Percentiles rank a stretch among this genome's conserved stretches.
Evolutionary conservation across 495 filamentous ascomycete genomes (phyloP).

Genomic region (Pyrenula aspistea): DNA sequence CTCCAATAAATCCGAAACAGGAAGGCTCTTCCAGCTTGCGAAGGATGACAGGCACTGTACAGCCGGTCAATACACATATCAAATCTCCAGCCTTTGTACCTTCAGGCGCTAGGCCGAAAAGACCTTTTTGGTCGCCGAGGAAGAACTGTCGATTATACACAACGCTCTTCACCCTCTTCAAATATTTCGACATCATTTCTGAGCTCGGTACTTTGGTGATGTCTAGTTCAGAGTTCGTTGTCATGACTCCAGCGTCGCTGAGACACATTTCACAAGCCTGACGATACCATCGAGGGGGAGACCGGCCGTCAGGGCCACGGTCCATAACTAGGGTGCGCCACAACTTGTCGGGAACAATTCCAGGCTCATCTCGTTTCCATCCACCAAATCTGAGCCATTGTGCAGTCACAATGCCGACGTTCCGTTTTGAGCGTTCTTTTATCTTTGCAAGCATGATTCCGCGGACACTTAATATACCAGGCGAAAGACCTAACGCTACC

Average conservation of each 20-base stretch:
- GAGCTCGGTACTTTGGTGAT: not conserved
- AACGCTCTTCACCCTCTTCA: constrained; percentile 2
- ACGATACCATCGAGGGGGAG: constrained; percentile 21
- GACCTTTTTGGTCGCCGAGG: not conserved
- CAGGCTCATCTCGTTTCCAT: constrained; percentile 2
- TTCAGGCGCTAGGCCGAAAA: not conserved
- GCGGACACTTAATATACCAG: not conserved
- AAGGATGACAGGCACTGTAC: constrained; percentile 4
- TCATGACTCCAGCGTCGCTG: not conserved
- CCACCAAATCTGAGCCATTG: not conserved
- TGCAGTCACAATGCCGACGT: not conserved
- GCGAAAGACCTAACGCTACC: not conserved
- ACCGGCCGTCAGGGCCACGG: constrained; percentile 17
- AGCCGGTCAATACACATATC: constrained; percentile 4
- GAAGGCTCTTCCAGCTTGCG: not conserved
- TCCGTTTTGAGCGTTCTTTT: not conserved
- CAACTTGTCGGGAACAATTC: constrained; percentile 20
- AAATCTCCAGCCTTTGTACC: constrained; percentile 1
- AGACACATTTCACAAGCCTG: constrained; percentile 8
- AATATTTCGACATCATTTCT: not conserved
- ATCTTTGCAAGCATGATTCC: not conserved
- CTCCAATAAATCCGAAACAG: not conserved
- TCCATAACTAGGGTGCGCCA: constrained; percentile 32
- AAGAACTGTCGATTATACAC: constrained; percentile 1
- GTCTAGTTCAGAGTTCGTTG: not conserved